phyloP scores from a whole-genome alignment of 73 alveolate species.

The Paramecium tetraurelia region DNA sequence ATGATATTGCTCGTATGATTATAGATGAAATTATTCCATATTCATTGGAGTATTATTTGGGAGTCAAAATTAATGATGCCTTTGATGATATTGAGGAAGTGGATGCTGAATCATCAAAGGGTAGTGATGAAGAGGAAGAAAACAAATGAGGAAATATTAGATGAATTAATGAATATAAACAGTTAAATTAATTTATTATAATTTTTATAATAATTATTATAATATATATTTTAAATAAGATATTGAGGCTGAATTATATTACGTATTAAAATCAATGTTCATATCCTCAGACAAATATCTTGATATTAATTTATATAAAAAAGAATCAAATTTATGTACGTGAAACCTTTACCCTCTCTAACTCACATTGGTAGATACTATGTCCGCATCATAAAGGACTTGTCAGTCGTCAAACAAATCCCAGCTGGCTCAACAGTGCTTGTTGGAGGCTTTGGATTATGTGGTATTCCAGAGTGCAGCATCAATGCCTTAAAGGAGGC shows the following conservation, averaged over 20 bases:
- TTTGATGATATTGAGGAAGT: conserved; percentile 69
- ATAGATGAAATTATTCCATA: conserved; percentile 94
- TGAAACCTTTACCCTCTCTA: neutral
- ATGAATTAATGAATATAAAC: neutral
- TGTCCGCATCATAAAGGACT: conserved; percentile 25
- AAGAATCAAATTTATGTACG: neutral
- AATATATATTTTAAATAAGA: neutral
- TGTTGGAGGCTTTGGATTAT: conserved; percentile 94
- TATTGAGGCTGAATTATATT: neutral
- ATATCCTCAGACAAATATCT: neutral
- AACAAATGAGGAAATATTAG: neutral
- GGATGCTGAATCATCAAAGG: conserved; percentile 40
- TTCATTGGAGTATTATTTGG: conserved; percentile 94
- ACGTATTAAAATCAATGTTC: neutral
- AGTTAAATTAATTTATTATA: neutral
- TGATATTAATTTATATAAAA: neutral
- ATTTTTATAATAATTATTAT: neutral
- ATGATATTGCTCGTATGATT: conserved; percentile 90
- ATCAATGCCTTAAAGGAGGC: conserved; percentile 72
- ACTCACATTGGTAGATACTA: neutral
- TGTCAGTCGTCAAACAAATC: conserved; percentile 73
- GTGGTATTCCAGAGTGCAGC: conserved; percentile 95
- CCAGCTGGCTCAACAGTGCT: conserved; percentile 72
- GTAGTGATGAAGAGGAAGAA: conserved; percentile 25
- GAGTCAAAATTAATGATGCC: conserved; percentile 83